phyloP scores from a whole-genome alignment of 768 basidiomycete genomes.

The Fomitopsis serialis region DNA sequence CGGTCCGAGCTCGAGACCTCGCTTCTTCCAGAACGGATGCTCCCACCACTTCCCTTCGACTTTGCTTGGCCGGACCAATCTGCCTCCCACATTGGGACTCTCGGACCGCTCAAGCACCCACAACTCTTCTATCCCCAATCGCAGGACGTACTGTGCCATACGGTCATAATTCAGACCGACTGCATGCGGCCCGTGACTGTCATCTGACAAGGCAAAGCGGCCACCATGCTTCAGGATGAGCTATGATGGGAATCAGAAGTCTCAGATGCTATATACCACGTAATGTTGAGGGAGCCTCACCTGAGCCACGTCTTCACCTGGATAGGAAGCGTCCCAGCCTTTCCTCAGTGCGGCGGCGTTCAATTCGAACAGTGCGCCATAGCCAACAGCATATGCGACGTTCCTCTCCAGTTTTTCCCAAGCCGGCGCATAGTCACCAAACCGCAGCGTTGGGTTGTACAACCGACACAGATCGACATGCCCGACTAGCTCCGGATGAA shows the following conservation, averaged over 20 bases:
- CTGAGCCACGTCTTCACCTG: slow-evolving; percentile 69
- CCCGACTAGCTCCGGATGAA: slow-evolving; percentile 85
- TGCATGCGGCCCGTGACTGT: slow-evolving; percentile 86
- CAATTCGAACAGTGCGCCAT: slow-evolving; percentile 90
- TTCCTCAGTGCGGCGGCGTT: slow-evolving; percentile 93
- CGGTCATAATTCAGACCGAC: slow-evolving; percentile 84
- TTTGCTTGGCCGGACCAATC: slow-evolving; percentile 37
- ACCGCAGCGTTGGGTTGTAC: slow-evolving; percentile 58
- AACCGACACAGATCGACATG: slow-evolving; percentile 92
- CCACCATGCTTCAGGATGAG: slow-evolving; percentile 65
- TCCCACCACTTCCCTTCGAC: slow-evolving; percentile 52
- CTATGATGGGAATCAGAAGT: slow-evolving; percentile 32
- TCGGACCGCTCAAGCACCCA: slow-evolving; percentile 52
- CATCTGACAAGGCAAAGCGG: slow-evolving; percentile 84
- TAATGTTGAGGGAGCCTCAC: slow-evolving; percentile 35
- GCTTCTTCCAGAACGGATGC: slow-evolving; percentile 51
- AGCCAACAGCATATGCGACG: slow-evolving; percentile 59
- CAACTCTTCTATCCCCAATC: slow-evolving; percentile 54
- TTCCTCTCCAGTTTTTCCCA: slow-evolving; percentile 72
- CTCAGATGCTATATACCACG: not conserved
- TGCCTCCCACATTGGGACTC: slow-evolving; percentile 39
- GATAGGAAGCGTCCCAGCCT: slow-evolving; percentile 83
- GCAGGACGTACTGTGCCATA: slow-evolving; percentile 58
- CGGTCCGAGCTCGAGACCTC: not conserved
- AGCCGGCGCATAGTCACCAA: slow-evolving; percentile 53